Evolutionary conservation across 768 basidiomycete genomes (phyloP).

Genomic region (Suillus decipiens): DNA sequence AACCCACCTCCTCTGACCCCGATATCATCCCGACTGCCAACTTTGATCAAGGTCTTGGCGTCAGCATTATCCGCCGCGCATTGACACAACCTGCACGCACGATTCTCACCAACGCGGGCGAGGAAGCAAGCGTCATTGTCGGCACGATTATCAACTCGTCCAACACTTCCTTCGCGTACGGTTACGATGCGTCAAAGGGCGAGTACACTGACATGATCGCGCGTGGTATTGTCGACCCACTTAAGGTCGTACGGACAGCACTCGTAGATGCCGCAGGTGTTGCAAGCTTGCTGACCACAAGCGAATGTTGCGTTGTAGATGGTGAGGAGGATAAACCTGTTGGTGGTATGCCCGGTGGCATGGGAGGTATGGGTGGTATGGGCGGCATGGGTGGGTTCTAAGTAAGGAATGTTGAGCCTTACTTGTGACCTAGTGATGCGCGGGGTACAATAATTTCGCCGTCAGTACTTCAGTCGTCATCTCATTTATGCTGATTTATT

Average conservation of each 20-base stretch:
- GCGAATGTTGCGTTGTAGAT: conserved; percentile 91
- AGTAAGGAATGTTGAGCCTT: conserved; percentile 24
- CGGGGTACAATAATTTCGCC: background rate
- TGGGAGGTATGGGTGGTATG: conserved; percentile 64
- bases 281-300: conserved; percentile 90
- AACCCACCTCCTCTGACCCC: conserved; percentile 54
- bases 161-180: conserved; percentile 79
- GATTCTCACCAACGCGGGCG: conserved; percentile 92
- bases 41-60: conserved; percentile 98
- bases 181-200: conserved; percentile 90
- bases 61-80: conserved; percentile 88
- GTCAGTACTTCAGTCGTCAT: too few species aligned
- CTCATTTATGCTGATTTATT: conserved; percentile 16
- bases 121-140: conserved; percentile 91
- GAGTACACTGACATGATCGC: conserved; percentile 96
- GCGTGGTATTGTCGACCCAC: conserved; percentile 91
- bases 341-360: conserved; percentile 36
- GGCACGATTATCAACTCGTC: conserved; percentile 71
- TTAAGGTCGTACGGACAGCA: conserved; percentile 94
- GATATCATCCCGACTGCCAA: conserved; percentile 77
- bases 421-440: conserved; percentile 1
- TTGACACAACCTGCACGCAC: conserved; percentile 81
- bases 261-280: conserved; percentile 92
- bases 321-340: conserved; percentile 78
- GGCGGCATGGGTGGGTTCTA: conserved; percentile 58